Conservation (phyloP, 306 rosid species). For the Vigna radiata region DNA sequence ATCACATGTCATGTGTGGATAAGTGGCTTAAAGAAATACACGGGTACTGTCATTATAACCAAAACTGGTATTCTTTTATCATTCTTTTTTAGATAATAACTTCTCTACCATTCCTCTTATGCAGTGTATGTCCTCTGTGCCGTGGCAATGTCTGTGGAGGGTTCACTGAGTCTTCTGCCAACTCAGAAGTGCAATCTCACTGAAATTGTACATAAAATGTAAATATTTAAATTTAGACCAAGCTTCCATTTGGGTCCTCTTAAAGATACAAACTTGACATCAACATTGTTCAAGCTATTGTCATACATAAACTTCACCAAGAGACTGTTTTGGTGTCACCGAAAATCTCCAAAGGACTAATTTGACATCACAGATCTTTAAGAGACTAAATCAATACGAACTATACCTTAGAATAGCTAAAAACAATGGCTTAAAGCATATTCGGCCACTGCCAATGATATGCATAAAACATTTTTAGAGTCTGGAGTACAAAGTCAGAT, state of each 20-base stretch:
- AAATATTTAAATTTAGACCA: slow-evolving; percentile 47
- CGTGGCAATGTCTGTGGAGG: slow-evolving; percentile 92
- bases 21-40: slow-evolving; percentile 99
- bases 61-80: slow-evolving; percentile 4
- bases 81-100: slow-evolving; percentile 28
- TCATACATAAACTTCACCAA: neutral
- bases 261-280: slow-evolving; percentile 32
- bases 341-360: slow-evolving; percentile 25
- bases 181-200: slow-evolving; percentile 61
- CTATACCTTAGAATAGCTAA: slow-evolving; percentile 28
- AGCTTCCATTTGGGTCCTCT: slow-evolving; percentile 16
- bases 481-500: slow-evolving; percentile 14
- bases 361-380: slow-evolving; percentile 10
- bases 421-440: slow-evolving; percentile 13
- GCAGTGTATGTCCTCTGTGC: slow-evolving; percentile 96
- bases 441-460: slow-evolving; percentile 32
- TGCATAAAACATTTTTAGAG: slow-evolving; percentile 27
- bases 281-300: slow-evolving; percentile 28
- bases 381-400: slow-evolving; percentile 26
- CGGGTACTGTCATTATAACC: slow-evolving; percentile 60
- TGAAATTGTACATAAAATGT: slow-evolving; percentile 65
- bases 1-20: slow-evolving; percentile 88
- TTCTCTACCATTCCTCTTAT: slow-evolving; percentile 25
- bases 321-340: slow-evolving; percentile 12
- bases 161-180: slow-evolving; percentile 51